phyloP scores from a whole-genome alignment of 2,329 filamentous ascomycete genomes.

The Claviceps citrina region DNA sequence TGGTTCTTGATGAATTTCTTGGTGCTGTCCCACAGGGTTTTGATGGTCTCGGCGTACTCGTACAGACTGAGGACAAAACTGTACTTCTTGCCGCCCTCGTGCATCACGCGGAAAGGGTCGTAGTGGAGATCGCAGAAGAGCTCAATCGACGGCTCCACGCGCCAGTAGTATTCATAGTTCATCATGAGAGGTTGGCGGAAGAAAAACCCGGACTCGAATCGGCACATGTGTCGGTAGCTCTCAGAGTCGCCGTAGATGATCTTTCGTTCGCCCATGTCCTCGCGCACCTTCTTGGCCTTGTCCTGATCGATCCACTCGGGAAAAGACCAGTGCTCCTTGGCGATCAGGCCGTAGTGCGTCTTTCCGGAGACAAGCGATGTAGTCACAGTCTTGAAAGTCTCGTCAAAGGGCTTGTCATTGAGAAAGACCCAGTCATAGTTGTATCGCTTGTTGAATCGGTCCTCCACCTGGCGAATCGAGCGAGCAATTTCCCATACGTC shows the following conservation, averaged over 20 bases:
- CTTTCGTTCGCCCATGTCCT: constrained; percentile 86
- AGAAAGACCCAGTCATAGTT: constrained; percentile 99
- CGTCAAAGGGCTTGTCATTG: constrained; percentile 89
- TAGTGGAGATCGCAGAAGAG: constrained; percentile 92
- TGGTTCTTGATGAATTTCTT: constrained; percentile 87
- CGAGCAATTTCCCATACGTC: constrained; percentile 95
- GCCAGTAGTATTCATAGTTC: constrained; percentile 99
- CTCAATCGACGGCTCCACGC: constrained; percentile 92
- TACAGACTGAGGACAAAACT: constrained; percentile 90
- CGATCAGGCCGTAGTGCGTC: constrained; percentile 80
- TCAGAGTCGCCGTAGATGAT: constrained; percentile 97
- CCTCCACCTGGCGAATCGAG: constrained; percentile 91
- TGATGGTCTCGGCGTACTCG: constrained; percentile 93
- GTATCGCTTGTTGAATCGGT: constrained; percentile 93
- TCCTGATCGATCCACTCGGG: constrained; percentile 92
- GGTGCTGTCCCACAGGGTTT: constrained; percentile 85
- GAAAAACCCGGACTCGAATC: constrained; percentile 98
- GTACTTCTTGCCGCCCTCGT: constrained; percentile 94
- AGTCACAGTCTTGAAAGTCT: constrained; percentile 85
- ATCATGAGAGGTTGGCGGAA: constrained; percentile 87
- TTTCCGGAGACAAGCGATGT: constrained; percentile 79
- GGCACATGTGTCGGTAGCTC: constrained; percentile 98
- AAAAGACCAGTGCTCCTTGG: constrained; percentile 92
- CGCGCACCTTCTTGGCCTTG: constrained; percentile 73
- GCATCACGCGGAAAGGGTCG: constrained; percentile 94